phyloP scores from a whole-genome alignment of 495 filamentous ascomycete species.

The Rostrohypoxylon terebratum region DNA sequence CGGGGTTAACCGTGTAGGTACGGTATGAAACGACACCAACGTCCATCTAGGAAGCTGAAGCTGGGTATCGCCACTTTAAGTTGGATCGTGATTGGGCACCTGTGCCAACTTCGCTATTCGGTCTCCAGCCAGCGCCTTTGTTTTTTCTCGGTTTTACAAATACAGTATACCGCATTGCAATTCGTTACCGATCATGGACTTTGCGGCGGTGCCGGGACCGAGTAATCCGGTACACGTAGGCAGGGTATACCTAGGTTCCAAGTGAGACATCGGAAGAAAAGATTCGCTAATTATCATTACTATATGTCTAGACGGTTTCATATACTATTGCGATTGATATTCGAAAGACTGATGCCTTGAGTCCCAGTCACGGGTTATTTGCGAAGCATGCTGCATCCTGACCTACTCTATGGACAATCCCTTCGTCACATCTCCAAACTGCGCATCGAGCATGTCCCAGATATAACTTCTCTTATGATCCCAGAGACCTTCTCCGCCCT shows the following conservation, averaged over 20 bases:
- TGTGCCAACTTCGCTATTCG: background rate
- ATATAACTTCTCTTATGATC: slow-evolving; percentile 21
- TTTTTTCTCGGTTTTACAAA: background rate
- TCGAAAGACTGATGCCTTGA: background rate
- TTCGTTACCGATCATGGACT: background rate
- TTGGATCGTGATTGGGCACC: background rate
- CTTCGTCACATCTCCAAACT: slow-evolving; percentile 3
- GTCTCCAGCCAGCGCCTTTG: background rate
- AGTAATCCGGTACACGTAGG: background rate
- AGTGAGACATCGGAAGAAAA: background rate
- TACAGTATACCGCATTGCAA: background rate
- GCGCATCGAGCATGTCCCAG: slow-evolving; percentile 8
- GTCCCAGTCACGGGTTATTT: background rate
- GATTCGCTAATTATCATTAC: background rate
- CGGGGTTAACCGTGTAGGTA: background rate
- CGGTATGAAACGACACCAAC: background rate
- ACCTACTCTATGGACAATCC: slow-evolving; percentile 5
- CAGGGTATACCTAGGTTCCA: no score
- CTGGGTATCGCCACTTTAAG: background rate
- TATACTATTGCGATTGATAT: background rate
- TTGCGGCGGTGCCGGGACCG: background rate
- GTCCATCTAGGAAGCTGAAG: background rate
- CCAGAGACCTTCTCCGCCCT: slow-evolving; percentile 26
- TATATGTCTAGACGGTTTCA: background rate
- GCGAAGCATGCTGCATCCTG: no score